A percentile compares a stretch with the other conserved stretches of the same genome.
Conservation (phyloP, 1,139 yeast species). For the Geotrichum fermentans region DNA sequence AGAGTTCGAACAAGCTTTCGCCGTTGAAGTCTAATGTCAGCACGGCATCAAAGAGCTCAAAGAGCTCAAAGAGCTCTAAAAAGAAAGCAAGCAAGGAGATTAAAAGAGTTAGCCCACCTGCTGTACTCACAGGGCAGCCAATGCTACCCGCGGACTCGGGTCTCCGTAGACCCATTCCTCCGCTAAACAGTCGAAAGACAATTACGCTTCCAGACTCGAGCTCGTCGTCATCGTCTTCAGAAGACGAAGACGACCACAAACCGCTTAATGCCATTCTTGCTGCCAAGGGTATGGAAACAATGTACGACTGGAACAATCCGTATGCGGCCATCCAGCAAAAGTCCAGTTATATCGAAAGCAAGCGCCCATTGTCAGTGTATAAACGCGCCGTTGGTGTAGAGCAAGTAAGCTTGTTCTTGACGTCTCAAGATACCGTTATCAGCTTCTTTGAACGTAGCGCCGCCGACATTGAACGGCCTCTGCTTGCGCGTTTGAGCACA, state of each 20-base stretch:
- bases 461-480: conserved; percentile 47
- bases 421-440: conserved; percentile 44
- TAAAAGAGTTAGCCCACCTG: not conserved
- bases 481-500: conserved; percentile 44
- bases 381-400: conserved; percentile 51
- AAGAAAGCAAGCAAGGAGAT: not conserved
- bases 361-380: conserved; percentile 43
- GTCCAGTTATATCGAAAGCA: conserved; percentile 38
- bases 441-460: conserved; percentile 53
- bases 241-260: conserved; percentile 12
- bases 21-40: conserved; percentile 8
- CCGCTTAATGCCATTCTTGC: conserved; percentile 14
- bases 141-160: not conserved
- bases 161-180: not conserved
- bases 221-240: conserved; percentile 3
- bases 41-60: not conserved
- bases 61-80: not conserved
- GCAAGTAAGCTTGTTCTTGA: conserved; percentile 48
- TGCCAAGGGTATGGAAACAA: conserved; percentile 29
- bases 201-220: not conserved
- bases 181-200: conserved; percentile 3
- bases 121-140: too few relatives aligned
- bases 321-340: conserved; percentile 23
- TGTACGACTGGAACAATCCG: conserved; percentile 40
- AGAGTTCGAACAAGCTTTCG: not conserved